Percentiles rank a stretch among this genome's conserved stretches.
These are phyloP conservation scores for Nigrograna mackinnonii DNA, from an alignment of 2,329 filamentous ascomycete species.

Conservation along the genomic window DNA sequence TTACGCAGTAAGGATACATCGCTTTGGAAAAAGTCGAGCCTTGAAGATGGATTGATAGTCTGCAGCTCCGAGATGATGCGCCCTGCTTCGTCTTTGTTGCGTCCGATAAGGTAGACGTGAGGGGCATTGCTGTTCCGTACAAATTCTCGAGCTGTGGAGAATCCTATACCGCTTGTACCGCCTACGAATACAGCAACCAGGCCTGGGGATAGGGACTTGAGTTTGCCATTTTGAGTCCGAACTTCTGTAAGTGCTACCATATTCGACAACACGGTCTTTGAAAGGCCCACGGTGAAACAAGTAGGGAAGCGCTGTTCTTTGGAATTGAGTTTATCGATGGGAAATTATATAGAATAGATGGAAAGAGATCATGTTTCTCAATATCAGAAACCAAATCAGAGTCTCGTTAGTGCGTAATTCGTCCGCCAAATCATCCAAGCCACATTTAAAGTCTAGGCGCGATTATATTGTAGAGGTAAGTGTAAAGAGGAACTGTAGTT, in stretches of 20 bases:
- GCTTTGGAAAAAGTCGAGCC: conserved; percentile 45
- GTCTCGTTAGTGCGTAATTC: no score
- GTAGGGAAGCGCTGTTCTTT: neutral
- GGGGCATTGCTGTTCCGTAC: conserved; percentile 43
- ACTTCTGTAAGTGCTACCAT: conserved; percentile 28
- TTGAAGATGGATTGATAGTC: conserved; percentile 40
- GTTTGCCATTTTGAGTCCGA: conserved; percentile 26
- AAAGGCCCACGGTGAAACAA: no score
- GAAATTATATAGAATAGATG: no score
- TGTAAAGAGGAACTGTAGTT: no score
- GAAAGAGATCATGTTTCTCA: no score
- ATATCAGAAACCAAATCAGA: neutral
- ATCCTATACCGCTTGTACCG: conserved; percentile 48
- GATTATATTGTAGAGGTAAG: no score
- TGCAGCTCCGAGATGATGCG: conserved; percentile 41
- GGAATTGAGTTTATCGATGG: neutral
- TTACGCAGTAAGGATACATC: conserved; percentile 46
- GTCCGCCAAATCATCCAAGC: no score
- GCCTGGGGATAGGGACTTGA: conserved; percentile 24
- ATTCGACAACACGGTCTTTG: neutral
- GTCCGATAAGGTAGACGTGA: conserved; percentile 48
- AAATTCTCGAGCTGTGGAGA: conserved; percentile 47
- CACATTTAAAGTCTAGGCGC: no score
- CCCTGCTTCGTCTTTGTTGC: conserved; percentile 41
- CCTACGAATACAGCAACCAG: conserved; percentile 43